Conservation (phyloP, 768 basidiomycete genomes). For the Dentipellis fragilis region DNA sequence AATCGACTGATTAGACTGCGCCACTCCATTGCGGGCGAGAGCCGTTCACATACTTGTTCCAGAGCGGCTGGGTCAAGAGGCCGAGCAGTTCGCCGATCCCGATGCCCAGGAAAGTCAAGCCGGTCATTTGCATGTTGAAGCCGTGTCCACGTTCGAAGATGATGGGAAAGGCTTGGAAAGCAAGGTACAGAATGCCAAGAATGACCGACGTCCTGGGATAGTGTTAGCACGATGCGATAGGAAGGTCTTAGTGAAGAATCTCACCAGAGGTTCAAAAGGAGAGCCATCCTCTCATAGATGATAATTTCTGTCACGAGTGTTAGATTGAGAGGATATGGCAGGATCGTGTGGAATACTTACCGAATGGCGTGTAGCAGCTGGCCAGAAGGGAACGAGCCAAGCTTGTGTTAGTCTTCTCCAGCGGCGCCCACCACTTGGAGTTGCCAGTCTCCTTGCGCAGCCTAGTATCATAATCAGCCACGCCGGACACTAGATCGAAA, state of each 20-base stretch:
- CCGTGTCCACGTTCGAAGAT: conserved; percentile 37
- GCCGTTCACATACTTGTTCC: conserved; percentile 26
- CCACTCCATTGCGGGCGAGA: too few species aligned
- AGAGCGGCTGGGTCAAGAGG: conserved; percentile 30
- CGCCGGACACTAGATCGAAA: neutral
- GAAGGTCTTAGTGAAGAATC: conserved; percentile 13
- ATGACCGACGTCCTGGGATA: conserved; percentile 22
- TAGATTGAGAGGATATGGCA: neutral
- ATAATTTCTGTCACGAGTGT: conserved; percentile 38
- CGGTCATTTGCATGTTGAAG: conserved; percentile 43
- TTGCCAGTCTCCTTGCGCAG: conserved; percentile 49
- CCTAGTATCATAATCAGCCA: conserved; percentile 19
- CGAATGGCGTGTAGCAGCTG: conserved; percentile 64
- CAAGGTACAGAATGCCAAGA: conserved; percentile 37
- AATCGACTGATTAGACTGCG: too few species aligned
- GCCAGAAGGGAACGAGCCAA: conserved; percentile 37
- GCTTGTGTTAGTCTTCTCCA: conserved; percentile 40
- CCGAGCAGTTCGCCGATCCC: conserved; percentile 36
- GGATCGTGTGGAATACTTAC: conserved; percentile 29
- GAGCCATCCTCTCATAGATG: conserved; percentile 60
- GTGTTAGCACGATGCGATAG: neutral
- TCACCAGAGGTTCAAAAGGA: conserved; percentile 62
- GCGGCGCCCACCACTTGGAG: conserved; percentile 41
- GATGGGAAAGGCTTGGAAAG: conserved; percentile 48
- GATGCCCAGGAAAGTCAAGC: conserved; percentile 42